These are phyloP conservation scores for Aspergillus quadricinctus DNA, from an alignment of 2,329 filamentous ascomycete species.

Conservation along the genomic window DNA sequence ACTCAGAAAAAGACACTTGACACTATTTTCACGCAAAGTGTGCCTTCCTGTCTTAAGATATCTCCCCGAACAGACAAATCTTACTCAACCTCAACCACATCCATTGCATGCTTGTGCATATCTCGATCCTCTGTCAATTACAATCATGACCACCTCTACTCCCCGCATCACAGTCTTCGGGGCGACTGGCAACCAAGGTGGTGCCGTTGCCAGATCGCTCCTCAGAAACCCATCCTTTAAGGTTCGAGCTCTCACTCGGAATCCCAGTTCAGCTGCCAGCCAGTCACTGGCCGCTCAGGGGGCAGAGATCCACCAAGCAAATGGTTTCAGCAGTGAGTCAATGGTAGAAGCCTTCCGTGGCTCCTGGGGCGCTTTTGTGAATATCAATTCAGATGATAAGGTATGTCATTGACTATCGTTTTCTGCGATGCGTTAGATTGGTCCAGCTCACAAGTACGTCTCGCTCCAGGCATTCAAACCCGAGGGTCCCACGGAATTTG, in stretches of 20 bases:
- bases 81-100: background rate
- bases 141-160: background rate
- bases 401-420: background rate
- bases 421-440: background rate
- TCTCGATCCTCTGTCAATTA: background rate
- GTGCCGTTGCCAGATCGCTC: constrained; percentile 24
- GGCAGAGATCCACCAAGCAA: constrained; percentile 21
- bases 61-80: background rate
- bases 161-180: constrained; percentile 12
- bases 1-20: no score
- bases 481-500: constrained; percentile 28
- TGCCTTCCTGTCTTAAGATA: no score
- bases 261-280: constrained; percentile 17
- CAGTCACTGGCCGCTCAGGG: constrained; percentile 17
- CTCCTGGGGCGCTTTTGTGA: constrained; percentile 20
- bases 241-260: constrained; percentile 25
- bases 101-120: background rate
- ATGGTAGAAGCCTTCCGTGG: constrained; percentile 20
- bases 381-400: constrained; percentile 22
- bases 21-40: no score
- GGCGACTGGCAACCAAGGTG: constrained; percentile 22
- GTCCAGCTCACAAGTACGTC: background rate
- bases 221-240: constrained; percentile 20
- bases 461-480: background rate
- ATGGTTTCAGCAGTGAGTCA: constrained; percentile 14